Conservation (phyloP, 495 filamentous ascomycete species). For the Trichoderma asperelloides region DNA sequence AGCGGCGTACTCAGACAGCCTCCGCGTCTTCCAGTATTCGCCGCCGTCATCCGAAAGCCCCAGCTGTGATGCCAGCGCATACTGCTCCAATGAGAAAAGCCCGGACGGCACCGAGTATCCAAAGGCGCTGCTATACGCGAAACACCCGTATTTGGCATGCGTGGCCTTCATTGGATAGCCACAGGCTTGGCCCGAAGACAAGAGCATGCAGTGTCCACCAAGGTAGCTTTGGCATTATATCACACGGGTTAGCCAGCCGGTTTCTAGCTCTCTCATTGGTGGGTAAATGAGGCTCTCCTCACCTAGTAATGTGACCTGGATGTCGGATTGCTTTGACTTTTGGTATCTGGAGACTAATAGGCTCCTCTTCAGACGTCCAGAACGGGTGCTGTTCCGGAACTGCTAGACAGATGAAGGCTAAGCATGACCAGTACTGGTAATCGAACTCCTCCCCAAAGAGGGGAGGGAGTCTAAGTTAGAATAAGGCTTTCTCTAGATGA, state of each 20-base stretch:
- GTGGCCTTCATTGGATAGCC: constrained; percentile 71
- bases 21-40: constrained; percentile 69
- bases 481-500: background rate
- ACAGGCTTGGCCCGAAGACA: constrained; percentile 68
- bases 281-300: constrained; percentile 14
- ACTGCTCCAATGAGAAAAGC: constrained; percentile 65
- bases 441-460: background rate
- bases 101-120: constrained; percentile 71
- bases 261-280: background rate
- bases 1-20: constrained; percentile 47
- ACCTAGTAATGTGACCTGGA: constrained; percentile 60
- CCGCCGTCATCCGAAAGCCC: constrained; percentile 70
- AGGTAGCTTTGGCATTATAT: constrained; percentile 28
- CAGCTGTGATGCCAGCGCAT: constrained; percentile 63
- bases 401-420: constrained; percentile 65
- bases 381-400: constrained; percentile 62
- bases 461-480: background rate
- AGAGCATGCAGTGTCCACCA: constrained; percentile 60
- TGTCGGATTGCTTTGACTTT: constrained; percentile 49
- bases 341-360: constrained; percentile 46
- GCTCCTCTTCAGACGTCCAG: constrained; percentile 59
- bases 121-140: constrained; percentile 66
- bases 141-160: constrained; percentile 73
- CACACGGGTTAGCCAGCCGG: background rate
- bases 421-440: constrained; percentile 62